A percentile compares a stretch with the other conserved stretches of the same genome.
These are phyloP conservation scores for Mortierella sp. DNA, from an alignment of 371 early-diverging fungal species.

Conservation along the genomic window DNA sequence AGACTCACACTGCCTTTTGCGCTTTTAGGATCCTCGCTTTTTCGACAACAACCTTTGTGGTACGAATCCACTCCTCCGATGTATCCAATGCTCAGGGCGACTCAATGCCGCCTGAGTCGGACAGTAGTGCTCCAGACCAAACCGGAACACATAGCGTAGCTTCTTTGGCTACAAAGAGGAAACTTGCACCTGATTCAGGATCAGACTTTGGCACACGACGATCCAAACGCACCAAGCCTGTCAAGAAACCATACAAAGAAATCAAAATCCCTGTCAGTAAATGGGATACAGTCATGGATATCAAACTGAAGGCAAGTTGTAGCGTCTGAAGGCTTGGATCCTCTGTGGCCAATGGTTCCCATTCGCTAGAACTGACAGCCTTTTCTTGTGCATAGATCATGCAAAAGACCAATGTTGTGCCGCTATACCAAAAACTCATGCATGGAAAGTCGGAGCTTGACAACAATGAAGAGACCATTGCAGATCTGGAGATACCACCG, in stretches of 20 bases:
- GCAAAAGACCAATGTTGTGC: slow-evolving; percentile 39
- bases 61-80: slow-evolving; percentile 24
- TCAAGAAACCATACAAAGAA: slow-evolving; percentile 22
- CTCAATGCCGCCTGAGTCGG: not conserved
- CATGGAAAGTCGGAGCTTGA: slow-evolving; percentile 27
- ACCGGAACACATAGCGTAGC: not conserved
- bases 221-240: slow-evolving; percentile 28
- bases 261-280: slow-evolving; percentile 24
- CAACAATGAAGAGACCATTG: slow-evolving; percentile 34
- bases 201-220: slow-evolving; percentile 11
- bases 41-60: slow-evolving; percentile 12
- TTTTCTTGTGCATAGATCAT: slow-evolving; percentile 27
- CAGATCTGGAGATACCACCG: slow-evolving; percentile 32
- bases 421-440: slow-evolving; percentile 42
- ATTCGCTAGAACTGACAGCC: not conserved
- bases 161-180: slow-evolving; percentile 10
- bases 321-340: no score
- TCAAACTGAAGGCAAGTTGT: slow-evolving; percentile 32
- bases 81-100: not conserved
- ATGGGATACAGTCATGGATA: slow-evolving; percentile 34
- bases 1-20: not conserved
- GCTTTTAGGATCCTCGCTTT: slow-evolving; percentile 33
- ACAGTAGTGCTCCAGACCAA: not conserved
- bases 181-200: not conserved
- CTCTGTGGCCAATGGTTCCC: no score